Base-by-base conservation (phyloP, 139 green algal species). In the Chlamydomonas sp. region DNA sequence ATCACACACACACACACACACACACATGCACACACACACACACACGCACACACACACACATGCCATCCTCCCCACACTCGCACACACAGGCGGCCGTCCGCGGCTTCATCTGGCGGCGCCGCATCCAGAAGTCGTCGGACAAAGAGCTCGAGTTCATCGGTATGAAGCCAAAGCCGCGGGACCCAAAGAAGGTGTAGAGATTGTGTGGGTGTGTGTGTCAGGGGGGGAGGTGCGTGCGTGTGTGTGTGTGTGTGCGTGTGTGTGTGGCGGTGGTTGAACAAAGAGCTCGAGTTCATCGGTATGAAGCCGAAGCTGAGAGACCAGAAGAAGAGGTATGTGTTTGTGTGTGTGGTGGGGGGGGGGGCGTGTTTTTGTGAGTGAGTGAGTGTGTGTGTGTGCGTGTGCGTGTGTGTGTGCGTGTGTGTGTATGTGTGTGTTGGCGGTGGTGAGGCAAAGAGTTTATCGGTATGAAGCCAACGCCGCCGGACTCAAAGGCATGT, bases 81-180 rank as follows among this genome's bases (percentile, higher is more conserved):
- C n/a, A n/a, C n/a, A n/a, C n/a, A n/a, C n/a, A n/a, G 77, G 70
- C 81, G 1, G 75, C 65, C 5, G 65, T 85, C 36, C 75, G 90
- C 1, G 89, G 88, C 50, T 85, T 84, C 58, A 67, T 92, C 22
- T 87, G 80, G 75, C 76, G 90, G 30, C 50, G 59, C 5, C 79
- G 67, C 16, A 81, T 89, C 39, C 48, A 66, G 33, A 62, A 59
- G 35, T 62, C 82, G 61, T 73, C 69, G 5, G 64, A 88, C 3
- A 75, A 88, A 58, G 90, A 96, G 83, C 76, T 93, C 64, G 76
- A 88, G 48, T 95, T 96, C 65, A 84, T 96, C 10, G 85, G 85
- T 60, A 96, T 96, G 90, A 79, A 84, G 68, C 82, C 84, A 0
- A 79, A 85, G 58, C 81, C 87, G 57, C 1, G 61, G 2, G 35